Conservation (phyloP, 1,139 yeast genomes). For the Magnusiomyces ingens region DNA sequence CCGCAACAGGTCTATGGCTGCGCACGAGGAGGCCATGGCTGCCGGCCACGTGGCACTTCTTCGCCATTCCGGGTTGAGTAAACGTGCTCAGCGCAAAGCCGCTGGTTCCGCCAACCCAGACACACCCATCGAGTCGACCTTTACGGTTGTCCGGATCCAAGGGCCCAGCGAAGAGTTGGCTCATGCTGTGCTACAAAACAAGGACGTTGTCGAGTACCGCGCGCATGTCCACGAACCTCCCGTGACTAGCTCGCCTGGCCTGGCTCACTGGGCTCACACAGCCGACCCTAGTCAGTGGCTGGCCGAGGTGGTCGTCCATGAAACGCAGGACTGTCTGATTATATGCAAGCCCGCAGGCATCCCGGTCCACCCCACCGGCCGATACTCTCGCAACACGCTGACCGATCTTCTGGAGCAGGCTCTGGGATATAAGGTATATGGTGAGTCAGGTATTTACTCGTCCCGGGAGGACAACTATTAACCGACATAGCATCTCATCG, state of each 20-base stretch:
- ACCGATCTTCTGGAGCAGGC: constrained; percentile 18
- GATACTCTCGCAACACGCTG: constrained; percentile 9
- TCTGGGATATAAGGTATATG: constrained; percentile 20
- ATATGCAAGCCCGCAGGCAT: constrained; percentile 15
- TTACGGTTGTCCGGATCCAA: background rate
- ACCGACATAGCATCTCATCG: constrained; percentile 44
- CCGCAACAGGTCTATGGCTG: background rate
- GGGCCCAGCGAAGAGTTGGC: background rate
- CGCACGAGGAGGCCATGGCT: background rate
- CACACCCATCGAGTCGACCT: background rate
- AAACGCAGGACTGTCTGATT: constrained; percentile 8
- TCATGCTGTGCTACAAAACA: constrained; percentile 1
- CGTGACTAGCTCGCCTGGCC: background rate
- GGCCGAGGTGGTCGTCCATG: background rate
- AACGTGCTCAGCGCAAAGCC: background rate
- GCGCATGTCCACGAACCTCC: constrained; percentile 17
- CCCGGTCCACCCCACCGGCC: constrained; percentile 17
- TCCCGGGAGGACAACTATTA: background rate
- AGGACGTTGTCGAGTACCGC: constrained; percentile 4
- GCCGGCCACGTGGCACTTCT: constrained; percentile 4
- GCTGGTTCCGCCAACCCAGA: background rate
- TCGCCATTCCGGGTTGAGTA: background rate
- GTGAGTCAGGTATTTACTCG: constrained; percentile 8
- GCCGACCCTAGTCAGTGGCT: background rate
- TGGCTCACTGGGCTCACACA: background rate